Evolutionary conservation across 352 stramenopile species (phyloP), one percentile per base, ranked within the genome.

Genomic region (Pythium vanterpoolii): DNA sequence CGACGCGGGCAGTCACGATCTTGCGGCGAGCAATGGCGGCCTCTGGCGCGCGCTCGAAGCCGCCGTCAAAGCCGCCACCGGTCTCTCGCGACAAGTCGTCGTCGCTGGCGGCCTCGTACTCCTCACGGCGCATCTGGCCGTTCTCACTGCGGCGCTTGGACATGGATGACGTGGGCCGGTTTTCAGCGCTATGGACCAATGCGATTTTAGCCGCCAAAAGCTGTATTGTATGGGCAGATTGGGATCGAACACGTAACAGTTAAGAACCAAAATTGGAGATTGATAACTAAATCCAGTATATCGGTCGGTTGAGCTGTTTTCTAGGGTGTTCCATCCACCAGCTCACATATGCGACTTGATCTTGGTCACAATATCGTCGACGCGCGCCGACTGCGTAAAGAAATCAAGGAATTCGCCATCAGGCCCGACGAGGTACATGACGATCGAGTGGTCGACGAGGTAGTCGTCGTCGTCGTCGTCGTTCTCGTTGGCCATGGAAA

Each of bases 361-460:
- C 69, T 98, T 98, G 43, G 94, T 84, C 16, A 90, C 90, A 56
- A 98, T 96, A 81, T 98, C 95, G 63, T 93, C 88, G 9, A 96
- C 89, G 64, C 89, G 79, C 66, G 96, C 97, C 53, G 90, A 90
- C 77, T 99, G 97, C 62, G 97, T 99, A 72, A 99, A 99, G 71
- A 99, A 99, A 72, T 99, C 97, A 19, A 98, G 77, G 68, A 99
- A 98, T 68, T 99, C 87, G 49, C 98, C 98, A 46, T 98, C 89
- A 2, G 97, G 91, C 1, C 87, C 87, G 53, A 99, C 82, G 62
- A 99, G 95, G 77, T 99, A 99, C 78, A 99, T 96, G 34, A 99
- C 97, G 77, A 99, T 99, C 30, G 94, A 99, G 78, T 99, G 98
- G 79, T 99, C 98, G 5, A 99, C 96, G n/a, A 99, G 78, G 74